Conservation (phyloP, 306 rosid species). For the Cicer judaicum region DNA sequence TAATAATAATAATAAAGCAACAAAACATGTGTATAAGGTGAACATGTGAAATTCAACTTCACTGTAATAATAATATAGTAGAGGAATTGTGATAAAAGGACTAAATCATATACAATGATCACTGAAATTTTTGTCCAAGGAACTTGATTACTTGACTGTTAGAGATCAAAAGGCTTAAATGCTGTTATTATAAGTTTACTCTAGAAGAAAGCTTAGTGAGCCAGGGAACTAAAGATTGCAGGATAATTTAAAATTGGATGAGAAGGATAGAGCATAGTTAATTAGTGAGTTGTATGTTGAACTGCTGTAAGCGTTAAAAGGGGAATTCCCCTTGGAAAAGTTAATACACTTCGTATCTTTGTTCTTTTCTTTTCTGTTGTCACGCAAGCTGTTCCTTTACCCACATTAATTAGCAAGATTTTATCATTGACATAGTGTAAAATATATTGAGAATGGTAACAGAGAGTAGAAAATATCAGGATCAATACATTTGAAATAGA, state of each 20-base stretch:
- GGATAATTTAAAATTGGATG: not conserved
- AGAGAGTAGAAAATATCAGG: slow-evolving; percentile 13
- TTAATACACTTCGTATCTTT: not conserved
- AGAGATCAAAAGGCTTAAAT: not conserved
- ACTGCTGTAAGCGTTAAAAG: not conserved
- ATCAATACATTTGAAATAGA: slow-evolving; percentile 9
- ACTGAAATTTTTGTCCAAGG: not conserved
- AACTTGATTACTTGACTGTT: not conserved
- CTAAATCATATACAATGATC: slow-evolving; percentile 32
- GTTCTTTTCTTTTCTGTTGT: not conserved
- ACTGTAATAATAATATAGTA: not conserved
- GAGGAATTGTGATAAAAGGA: not conserved
- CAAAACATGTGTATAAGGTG: not conserved
- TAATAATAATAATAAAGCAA: slow-evolving; percentile 17
- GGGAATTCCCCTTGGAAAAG: not conserved
- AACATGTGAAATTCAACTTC: slow-evolving; percentile 12
- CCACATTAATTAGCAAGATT: slow-evolving; percentile 1
- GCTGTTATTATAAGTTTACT: not conserved
- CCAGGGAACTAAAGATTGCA: not conserved
- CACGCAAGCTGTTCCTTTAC: not conserved
- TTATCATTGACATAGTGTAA: not conserved
- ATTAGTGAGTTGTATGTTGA: not conserved
- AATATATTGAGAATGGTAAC: slow-evolving; percentile 14
- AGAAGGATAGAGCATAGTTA: not conserved
- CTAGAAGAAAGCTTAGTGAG: not conserved